These are phyloP conservation scores for Physcomitrellopsis africana DNA, from an alignment of 225 moss, liverwort and hornwort species.

Conservation along the genomic window DNA sequence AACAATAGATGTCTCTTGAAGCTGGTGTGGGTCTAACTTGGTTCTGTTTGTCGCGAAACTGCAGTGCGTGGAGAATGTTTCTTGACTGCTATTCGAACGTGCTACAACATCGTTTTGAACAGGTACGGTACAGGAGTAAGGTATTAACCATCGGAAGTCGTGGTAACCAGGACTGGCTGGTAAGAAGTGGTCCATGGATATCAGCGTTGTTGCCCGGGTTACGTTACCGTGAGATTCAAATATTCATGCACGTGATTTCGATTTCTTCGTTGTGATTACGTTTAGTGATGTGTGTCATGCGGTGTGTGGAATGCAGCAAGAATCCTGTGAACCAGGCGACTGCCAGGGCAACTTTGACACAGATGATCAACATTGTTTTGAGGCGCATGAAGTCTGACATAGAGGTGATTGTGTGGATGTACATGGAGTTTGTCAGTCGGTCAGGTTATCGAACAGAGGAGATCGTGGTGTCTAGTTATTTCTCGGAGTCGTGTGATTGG, in stretches of 20 bases:
- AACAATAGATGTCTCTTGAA: not conserved
- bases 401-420: conserved; percentile 44
- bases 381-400: conserved; percentile 85
- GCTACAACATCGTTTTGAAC: conserved; percentile 89
- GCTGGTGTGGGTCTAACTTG: conserved; percentile 9
- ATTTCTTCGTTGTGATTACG: not conserved
- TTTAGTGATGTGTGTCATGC: not conserved
- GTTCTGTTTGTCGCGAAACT: conserved; percentile 25
- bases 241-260: not conserved
- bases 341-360: conserved; percentile 84
- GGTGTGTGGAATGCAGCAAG: conserved; percentile 56
- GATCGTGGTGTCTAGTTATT: conserved; percentile 1
- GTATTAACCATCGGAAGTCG: not conserved
- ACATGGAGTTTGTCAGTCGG: not conserved
- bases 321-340: conserved; percentile 78
- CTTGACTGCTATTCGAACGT: conserved; percentile 80
- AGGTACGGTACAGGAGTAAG: conserved; percentile 41
- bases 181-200: not conserved
- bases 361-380: conserved; percentile 86
- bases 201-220: conserved; percentile 6
- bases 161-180: conserved; percentile 17
- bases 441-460: not conserved
- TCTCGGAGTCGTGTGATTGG: not conserved
- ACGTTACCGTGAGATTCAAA: not conserved
- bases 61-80: conserved; percentile 90